Evolutionary conservation across 345 rosid genomes (phyloP), one percentile per base, ranked within the genome.

Genomic region (Brassica rapa): DNA sequence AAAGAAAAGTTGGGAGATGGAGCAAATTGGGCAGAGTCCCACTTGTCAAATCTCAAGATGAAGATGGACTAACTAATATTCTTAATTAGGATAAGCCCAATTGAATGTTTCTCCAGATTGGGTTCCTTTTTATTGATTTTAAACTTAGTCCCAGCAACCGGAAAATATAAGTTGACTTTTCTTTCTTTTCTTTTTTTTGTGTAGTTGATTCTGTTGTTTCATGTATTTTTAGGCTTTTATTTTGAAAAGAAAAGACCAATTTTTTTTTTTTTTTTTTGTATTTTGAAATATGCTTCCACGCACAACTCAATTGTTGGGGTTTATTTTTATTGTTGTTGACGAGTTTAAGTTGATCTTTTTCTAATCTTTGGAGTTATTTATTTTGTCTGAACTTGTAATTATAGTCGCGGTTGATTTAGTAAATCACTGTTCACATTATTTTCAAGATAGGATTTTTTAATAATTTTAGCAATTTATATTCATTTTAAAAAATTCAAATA

Each of bases 1-100:
- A 23, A 89, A 88, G 87, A 80, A 86, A 49, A 91, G 85, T 16
- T 93, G 98, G 97, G 94, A 93, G 85, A 87, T 37, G 49, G 89
- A 87, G 79, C 91, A 84, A 68, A 74, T 84, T 37, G 87, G 82
- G 5, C 72, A 75, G 71, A 68, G 87, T 35, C 67, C 86, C 16
- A 79, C 82, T 66, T 83, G 87, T 71, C 89, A 87, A 46, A 82
- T 88, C 71, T 85, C 88, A 41, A 88, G 96, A 74, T 86, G 86
- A 87, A 71, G 57, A 59, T 16, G 70, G 73, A 53, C 49, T 74
- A 55, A 23, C 21, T 76, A 33, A 32, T 43, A 76, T 70, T 33
- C 30, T 72, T 75, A 76, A 71, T 60, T 66, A 63, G 72, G 77
- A 65, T 9, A 30, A 32, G 21, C 59, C 60, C 74, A 53, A 68